Evolutionary conservation across 2,329 filamentous ascomycete species (phyloP).

Genomic region (Alternaria ventricosa): DNA sequence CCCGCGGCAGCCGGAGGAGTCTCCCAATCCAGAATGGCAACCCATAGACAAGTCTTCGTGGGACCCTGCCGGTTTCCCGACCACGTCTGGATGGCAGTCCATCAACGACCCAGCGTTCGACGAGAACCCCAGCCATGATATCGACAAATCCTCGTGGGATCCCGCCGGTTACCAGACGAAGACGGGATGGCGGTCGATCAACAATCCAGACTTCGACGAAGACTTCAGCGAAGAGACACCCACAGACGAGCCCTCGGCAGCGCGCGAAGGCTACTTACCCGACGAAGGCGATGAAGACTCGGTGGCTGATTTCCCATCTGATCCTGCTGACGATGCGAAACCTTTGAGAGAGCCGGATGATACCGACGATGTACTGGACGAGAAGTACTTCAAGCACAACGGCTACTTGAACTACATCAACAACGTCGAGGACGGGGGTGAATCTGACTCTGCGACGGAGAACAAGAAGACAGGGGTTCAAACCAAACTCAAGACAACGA

Average conservation of each 20-base stretch:
- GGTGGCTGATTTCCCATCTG: background rate
- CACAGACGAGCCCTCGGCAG: background rate
- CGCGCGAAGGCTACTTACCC: background rate
- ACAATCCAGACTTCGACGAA: background rate
- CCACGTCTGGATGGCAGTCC: background rate
- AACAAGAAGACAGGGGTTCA: background rate
- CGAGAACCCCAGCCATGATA: background rate
- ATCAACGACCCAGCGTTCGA: background rate
- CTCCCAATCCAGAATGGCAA: background rate
- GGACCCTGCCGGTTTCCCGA: background rate
- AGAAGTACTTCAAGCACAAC: constrained; percentile 8
- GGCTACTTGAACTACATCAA: constrained; percentile 2
- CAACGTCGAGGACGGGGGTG: background rate
- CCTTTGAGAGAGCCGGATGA: background rate
- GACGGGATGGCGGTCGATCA: background rate
- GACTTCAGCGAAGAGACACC: background rate
- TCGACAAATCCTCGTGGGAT: background rate
- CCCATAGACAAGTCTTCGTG: background rate
- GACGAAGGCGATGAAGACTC: background rate
- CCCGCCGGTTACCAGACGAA: background rate
- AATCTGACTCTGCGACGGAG: background rate
- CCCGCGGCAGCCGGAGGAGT: background rate
- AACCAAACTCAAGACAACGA: background rate
- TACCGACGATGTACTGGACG: background rate
- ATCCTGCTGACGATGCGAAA: background rate